These are phyloP conservation scores for Leishmania major DNA, from an alignment of 208 protist species.

Conservation along the genomic window DNA sequence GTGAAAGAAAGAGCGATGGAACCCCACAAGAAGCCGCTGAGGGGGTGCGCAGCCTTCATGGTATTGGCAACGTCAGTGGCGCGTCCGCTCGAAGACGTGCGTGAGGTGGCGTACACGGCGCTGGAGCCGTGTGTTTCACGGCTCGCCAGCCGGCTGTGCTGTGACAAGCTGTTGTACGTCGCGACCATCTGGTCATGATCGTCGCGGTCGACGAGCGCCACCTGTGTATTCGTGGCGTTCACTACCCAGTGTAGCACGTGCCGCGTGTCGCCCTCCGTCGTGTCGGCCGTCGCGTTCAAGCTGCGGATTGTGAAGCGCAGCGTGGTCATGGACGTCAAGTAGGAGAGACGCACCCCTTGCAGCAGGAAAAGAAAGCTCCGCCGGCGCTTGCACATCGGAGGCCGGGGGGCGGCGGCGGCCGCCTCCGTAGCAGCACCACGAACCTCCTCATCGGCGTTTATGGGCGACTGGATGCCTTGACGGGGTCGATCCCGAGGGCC, in stretches of 20 bases:
- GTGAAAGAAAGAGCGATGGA: constrained; percentile 75
- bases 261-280: constrained; percentile 24
- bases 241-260: constrained; percentile 57
- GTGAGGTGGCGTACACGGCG: neutral
- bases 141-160: neutral
- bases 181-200: constrained; percentile 76
- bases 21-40: constrained; percentile 86
- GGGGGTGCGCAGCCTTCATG: constrained; percentile 43
- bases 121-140: neutral
- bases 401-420: neutral
- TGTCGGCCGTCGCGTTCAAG: constrained; percentile 62
- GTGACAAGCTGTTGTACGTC: constrained; percentile 20
- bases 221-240: constrained; percentile 64
- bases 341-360: constrained; percentile 66
- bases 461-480: neutral
- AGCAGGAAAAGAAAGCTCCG: constrained; percentile 73
- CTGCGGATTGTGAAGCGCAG: constrained; percentile 68
- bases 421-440: neutral
- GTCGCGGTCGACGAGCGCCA: constrained; percentile 85
- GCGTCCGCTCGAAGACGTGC: constrained; percentile 3
- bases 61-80: constrained; percentile 21
- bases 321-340: constrained; percentile 84
- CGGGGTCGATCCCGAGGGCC: too few relatives aligned
- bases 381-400: constrained; percentile 1
- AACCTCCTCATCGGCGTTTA: neutral